Base-by-base conservation (phyloP, 345 rosid species). In the Euphorbia pulcherrima region DNA sequence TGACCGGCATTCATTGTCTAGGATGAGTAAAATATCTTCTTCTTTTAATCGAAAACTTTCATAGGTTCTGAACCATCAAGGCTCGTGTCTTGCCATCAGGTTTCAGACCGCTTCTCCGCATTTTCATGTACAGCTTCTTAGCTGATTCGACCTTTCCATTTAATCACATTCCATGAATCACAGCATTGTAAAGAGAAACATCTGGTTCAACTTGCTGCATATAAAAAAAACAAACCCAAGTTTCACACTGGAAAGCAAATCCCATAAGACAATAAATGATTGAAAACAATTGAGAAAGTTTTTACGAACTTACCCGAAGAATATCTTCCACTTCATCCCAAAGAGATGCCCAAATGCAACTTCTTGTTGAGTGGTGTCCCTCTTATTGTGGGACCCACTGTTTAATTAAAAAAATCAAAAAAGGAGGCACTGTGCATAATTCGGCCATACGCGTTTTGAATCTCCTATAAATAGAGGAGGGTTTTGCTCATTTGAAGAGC, bases 301-400 rank as follows among this genome's bases (percentile, higher is more conserved):
- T n/a, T n/a, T n/a, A n/a, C n/a, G n/a, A n/a, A n/a, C n/a, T n/a
- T n/a, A n/a, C n/a, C n/a, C n/a, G n/a, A n/a, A 90, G 72, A 61
- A 90, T 86, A 62, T 78, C 87, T 48, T 81, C 82, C 68, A 86
- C 90, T 76, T 87, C 83, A 35, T 48, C 72, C 96, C 93, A 92
- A 23, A 84, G 83, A 29, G 93, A 90, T 66, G 90, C 96, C 98
- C 93, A 84, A 47, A 88, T 73, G 76, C 92, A 90, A 65, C 86
- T 76, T 78, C 97, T 78, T 70, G n/a, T n/a, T n/a, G n/a, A n/a
- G n/a, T n/a, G n/a, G n/a, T n/a, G n/a, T n/a, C n/a, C n/a, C n/a
- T n/a, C n/a, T n/a, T n/a, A n/a, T n/a, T n/a, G n/a, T n/a, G n/a
- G n/a, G n/a, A n/a, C n/a, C n/a, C n/a, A n/a, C n/a, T n/a, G n/a